Evolutionary conservation across 2,329 filamentous ascomycete genomes (phyloP).

Genomic region (Plenodomus tracheiphilus): DNA sequence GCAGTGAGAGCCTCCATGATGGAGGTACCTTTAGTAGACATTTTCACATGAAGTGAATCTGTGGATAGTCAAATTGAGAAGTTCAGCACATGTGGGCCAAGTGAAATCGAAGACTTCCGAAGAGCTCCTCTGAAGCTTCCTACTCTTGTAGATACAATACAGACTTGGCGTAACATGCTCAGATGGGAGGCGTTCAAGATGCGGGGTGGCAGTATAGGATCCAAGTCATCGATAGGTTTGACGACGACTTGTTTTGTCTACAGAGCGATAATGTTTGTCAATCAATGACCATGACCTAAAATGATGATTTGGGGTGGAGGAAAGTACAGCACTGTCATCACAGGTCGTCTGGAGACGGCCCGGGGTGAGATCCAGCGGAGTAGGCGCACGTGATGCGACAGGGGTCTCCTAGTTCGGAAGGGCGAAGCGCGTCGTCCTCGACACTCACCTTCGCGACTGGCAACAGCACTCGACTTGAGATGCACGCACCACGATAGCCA

Average conservation of each 20-base stretch:
- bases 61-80: not conserved
- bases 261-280: not conserved
- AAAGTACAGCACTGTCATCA: not conserved
- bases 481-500: slow-evolving; percentile 21
- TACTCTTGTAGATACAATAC: not conserved
- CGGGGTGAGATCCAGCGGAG: not conserved
- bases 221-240: not conserved
- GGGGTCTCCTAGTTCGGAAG: slow-evolving; percentile 28
- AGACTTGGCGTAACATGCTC: not conserved
- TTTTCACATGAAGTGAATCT: not conserved
- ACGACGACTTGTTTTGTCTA: not conserved
- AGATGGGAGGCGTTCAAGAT: not conserved
- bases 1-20: slow-evolving; percentile 19
- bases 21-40: slow-evolving; percentile 7
- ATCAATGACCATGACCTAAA: not conserved
- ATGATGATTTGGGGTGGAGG: not conserved
- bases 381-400: slow-evolving; percentile 32
- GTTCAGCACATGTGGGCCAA: no score
- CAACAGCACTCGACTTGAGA: slow-evolving; percentile 25
- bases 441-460: slow-evolving; percentile 37
- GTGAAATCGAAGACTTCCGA: not conserved
- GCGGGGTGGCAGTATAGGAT: not conserved
- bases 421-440: slow-evolving; percentile 35
- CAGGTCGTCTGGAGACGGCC: not conserved
- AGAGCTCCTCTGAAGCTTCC: not conserved